Percentiles rank a stretch among this genome's conserved stretches.
These are phyloP conservation scores for Auriculariales sp. DNA, from an alignment of 768 basidiomycete genomes.

Conservation along the genomic window DNA sequence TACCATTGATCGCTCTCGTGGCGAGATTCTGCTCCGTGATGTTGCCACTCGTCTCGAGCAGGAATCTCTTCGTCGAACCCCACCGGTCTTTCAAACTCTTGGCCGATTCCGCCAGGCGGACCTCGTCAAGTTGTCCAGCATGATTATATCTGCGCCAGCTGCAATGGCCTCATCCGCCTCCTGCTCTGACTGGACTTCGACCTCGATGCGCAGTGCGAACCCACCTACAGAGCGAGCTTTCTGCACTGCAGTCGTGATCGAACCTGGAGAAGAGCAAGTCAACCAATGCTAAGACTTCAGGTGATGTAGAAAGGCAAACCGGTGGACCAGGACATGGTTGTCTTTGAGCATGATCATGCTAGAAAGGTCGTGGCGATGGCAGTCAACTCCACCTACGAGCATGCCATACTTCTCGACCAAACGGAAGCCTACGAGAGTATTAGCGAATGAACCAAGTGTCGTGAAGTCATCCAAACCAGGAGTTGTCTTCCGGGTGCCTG, in stretches of 20 bases:
- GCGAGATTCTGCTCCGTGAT: constrained; percentile 80
- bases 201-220: constrained; percentile 82
- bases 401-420: constrained; percentile 98
- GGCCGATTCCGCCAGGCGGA: constrained; percentile 52
- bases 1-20: constrained; percentile 71
- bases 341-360: constrained; percentile 99
- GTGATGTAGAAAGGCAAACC: constrained; percentile 30
- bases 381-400: constrained; percentile 92
- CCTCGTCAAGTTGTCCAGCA: constrained; percentile 92
- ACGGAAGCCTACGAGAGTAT: constrained; percentile 51
- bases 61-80: constrained; percentile 66
- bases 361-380: constrained; percentile 91
- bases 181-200: constrained; percentile 77
- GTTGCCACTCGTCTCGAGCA: constrained; percentile 89
- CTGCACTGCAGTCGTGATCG: constrained; percentile 76
- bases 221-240: constrained; percentile 83
- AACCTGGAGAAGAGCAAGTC: constrained; percentile 41
- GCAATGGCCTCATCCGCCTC: constrained; percentile 96
- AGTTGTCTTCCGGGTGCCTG: constrained; percentile 95
- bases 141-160: constrained; percentile 88
- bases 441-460: constrained; percentile 20
- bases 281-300: neutral
- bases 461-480: constrained; percentile 35
- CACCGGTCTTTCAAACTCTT: constrained; percentile 62
- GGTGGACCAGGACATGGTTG: constrained; percentile 93